Evolutionary conservation across 805 yeast species (phyloP).

Genomic region (Kodamaea sagamina): DNA sequence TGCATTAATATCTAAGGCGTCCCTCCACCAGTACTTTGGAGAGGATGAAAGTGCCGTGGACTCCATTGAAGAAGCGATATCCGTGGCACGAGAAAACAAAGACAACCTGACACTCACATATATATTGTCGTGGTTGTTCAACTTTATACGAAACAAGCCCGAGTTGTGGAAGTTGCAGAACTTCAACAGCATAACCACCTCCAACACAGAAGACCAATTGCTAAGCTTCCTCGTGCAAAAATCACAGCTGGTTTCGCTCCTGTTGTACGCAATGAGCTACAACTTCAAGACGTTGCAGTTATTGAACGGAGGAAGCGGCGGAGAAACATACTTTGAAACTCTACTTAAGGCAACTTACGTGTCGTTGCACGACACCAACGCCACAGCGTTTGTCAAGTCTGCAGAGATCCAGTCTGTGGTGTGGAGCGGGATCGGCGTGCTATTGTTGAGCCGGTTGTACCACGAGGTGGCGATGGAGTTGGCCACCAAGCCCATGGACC

Average conservation of each 20-base stretch:
- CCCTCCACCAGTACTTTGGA: constrained; percentile 68
- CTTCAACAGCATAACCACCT: constrained; percentile 36
- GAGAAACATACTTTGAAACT: constrained; percentile 53
- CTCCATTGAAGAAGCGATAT: constrained; percentile 83
- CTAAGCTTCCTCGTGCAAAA: constrained; percentile 60
- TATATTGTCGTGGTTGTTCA: constrained; percentile 71
- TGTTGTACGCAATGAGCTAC: constrained; percentile 60
- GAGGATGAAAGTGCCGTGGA: constrained; percentile 68
- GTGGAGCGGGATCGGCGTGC: constrained; percentile 56
- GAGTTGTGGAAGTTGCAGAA: constrained; percentile 47
- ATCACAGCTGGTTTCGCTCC: constrained; percentile 50
- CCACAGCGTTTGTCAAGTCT: constrained; percentile 44
- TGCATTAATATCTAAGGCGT: constrained; percentile 71
- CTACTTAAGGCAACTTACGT: constrained; percentile 57
- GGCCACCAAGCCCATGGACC: constrained; percentile 39
- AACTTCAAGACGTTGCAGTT: constrained; percentile 62
- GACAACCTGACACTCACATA: constrained; percentile 73
- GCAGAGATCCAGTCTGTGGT: constrained; percentile 47
- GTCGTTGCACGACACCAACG: constrained; percentile 48
- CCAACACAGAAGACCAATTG: constrained; percentile 63
- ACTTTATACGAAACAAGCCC: constrained; percentile 70
- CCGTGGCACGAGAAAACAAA: constrained; percentile 82
- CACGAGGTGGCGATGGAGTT: constrained; percentile 47
- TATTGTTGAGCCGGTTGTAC: constrained; percentile 48
- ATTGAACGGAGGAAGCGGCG: constrained; percentile 52